phyloP scores from a whole-genome alignment of 768 basidiomycete genomes.

The Sutorius australiensis region DNA sequence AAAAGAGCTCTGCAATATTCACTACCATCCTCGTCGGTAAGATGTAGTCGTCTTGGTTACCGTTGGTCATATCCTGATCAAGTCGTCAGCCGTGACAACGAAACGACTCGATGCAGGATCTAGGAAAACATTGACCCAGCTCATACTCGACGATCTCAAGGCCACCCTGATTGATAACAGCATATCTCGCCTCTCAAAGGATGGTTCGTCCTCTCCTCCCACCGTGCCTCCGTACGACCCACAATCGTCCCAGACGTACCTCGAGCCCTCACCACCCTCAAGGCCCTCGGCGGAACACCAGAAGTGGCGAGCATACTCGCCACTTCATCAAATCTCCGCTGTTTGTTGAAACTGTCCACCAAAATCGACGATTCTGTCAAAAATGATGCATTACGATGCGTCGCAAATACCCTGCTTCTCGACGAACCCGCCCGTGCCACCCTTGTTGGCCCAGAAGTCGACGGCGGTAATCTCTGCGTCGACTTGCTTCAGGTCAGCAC shows the following conservation, averaged over 20 bases:
- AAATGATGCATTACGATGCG: slow-evolving; percentile 67
- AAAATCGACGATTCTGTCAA: slow-evolving; percentile 56
- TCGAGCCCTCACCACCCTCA: slow-evolving; percentile 65
- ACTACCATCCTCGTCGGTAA: slow-evolving; percentile 16
- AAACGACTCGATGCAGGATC: slow-evolving; percentile 35
- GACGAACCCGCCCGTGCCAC: slow-evolving; percentile 57
- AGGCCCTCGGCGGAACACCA: slow-evolving; percentile 69
- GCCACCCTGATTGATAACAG: slow-evolving; percentile 32
- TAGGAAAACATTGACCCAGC: slow-evolving; percentile 53
- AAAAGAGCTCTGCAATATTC: slow-evolving; percentile 7
- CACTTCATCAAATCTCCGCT: slow-evolving; percentile 49
- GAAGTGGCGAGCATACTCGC: slow-evolving; percentile 63
- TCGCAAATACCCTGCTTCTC: slow-evolving; percentile 78
- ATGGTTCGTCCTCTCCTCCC: slow-evolving; percentile 43
- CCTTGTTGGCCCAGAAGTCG: slow-evolving; percentile 55
- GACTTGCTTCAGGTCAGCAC: slow-evolving; percentile 54
- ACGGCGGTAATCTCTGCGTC: slow-evolving; percentile 57
- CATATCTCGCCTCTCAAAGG: slow-evolving; percentile 47
- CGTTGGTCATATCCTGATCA: slow-evolving; percentile 8
- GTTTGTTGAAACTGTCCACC: slow-evolving; percentile 48
- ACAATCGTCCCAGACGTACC: slow-evolving; percentile 50
- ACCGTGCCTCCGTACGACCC: background rate
- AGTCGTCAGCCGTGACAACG: slow-evolving; percentile 8
- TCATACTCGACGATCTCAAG: slow-evolving; percentile 59
- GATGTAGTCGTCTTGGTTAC: slow-evolving; percentile 6